Evolutionary conservation across 768 basidiomycete species (phyloP), one percentile per base, ranked within the genome.

Genomic region (Termitomyces sp.): DNA sequence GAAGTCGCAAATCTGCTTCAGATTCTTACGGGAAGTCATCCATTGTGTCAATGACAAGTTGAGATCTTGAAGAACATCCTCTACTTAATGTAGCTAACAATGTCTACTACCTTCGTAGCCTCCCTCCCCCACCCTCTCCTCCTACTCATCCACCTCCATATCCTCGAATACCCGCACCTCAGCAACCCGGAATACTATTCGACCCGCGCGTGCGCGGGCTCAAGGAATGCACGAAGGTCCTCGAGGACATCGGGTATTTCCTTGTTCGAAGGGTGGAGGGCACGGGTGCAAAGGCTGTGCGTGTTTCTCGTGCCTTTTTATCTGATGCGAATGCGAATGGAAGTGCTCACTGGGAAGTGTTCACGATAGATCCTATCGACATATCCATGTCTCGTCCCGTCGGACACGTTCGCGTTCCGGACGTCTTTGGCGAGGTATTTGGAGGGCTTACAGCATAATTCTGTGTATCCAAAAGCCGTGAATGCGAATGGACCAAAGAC

Each of bases 191-290:
- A 79, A 67, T 84, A 82, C 61, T 83, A 10, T 82, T 84, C 66
- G 71, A 81, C 58, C 58, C 77, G 14, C 72, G 68, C 26, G 65
- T 67, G 44, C 77, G 76, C 43, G 79, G 82, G 16, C 66, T 84
- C 51, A 76, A 81, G 22, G 81, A 84, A 61, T 76, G 84, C 24
- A 76, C 68, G 12, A 82, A 76, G 60, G 69, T 72, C 4, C 79
- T 83, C 76, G 82, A 85, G 63, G 81, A 84, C 55, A 66, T 83
- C 27, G 66, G 69, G 20, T 78, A 79, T 63, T 84, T 83, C 64
- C 69, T 84, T 4, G 76, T 84, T 0, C 68, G 71, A 18, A 75
- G 72, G 47, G 67, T 83, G 8, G 78, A 81, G 55, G 65, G 67
- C 55, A 67, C 64, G 4, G 74, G 75, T 75, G 33, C n/a, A 57